Evolutionary conservation across 441 rosid genomes (phyloP).

Genomic region (Aleurites moluccanus): DNA sequence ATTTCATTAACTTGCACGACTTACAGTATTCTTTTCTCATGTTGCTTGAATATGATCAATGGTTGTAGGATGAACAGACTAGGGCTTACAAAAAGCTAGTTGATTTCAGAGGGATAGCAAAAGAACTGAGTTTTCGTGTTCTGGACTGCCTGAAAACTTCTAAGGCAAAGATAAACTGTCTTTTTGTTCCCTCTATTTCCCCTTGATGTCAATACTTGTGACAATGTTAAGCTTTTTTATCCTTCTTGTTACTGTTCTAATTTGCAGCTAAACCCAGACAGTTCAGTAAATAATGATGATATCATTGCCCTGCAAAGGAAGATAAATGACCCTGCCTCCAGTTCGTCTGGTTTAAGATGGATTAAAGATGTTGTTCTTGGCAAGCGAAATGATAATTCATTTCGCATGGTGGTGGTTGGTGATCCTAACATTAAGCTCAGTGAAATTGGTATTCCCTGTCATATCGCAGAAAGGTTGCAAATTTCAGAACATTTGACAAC

Average conservation of each 20-base stretch:
- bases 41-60: constrained; percentile 19
- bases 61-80: constrained; percentile 74
- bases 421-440: constrained; percentile 72
- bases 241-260: constrained; percentile 23
- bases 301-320: constrained; percentile 41
- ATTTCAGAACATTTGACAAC: constrained; percentile 70
- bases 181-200: constrained; percentile 3
- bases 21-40: constrained; percentile 3
- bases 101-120: constrained; percentile 66
- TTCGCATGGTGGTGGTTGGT: constrained; percentile 91
- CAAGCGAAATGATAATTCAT: constrained; percentile 79
- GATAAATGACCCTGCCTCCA: constrained; percentile 42
- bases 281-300: constrained; percentile 46
- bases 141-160: constrained; percentile 79
- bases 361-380: constrained; percentile 91
- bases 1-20: constrained; percentile 11
- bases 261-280: constrained; percentile 69
- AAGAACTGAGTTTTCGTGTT: constrained; percentile 74
- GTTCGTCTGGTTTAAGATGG: constrained; percentile 79
- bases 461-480: constrained; percentile 73
- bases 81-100: constrained; percentile 73
- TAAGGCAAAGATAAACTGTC: constrained; percentile 57
- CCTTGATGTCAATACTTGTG: constrained; percentile 4
- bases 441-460: constrained; percentile 89
- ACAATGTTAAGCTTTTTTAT: constrained; percentile 21